A percentile compares a stretch with the other conserved stretches of the same genome.
Evolutionary conservation across 257 asterid species (phyloP).

Genomic region (Petrea volubilis): DNA sequence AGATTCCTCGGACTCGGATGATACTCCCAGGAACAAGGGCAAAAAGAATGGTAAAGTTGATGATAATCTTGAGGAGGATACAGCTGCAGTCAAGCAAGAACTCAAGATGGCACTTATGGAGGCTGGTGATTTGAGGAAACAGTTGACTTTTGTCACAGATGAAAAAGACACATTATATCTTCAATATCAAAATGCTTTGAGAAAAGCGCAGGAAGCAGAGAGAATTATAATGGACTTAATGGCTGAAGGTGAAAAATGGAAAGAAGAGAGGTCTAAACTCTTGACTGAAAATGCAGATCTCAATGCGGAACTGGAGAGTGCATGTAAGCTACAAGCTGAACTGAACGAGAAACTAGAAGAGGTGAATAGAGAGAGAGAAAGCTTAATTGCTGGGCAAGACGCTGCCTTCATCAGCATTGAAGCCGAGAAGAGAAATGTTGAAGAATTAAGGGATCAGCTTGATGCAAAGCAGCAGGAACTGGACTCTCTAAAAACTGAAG

Average conservation of each 20-base stretch:
- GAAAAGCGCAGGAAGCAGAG: conserved; percentile 41
- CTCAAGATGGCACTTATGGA: conserved; percentile 48
- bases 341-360: conserved; percentile 48
- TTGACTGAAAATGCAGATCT: conserved; percentile 41
- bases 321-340: conserved; percentile 40
- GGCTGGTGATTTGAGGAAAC: conserved; percentile 47
- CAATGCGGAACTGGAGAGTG: conserved; percentile 34
- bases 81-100: conserved; percentile 43
- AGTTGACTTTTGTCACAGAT: conserved; percentile 37
- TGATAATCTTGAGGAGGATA: conserved; percentile 23
- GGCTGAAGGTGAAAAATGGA: conserved; percentile 34
- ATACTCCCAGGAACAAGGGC: conserved; percentile 38
- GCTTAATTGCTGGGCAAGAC: conserved; percentile 37
- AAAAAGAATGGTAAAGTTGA: conserved; percentile 41
- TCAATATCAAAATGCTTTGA: conserved; percentile 42
- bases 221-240: conserved; percentile 31
- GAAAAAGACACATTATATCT: conserved; percentile 50
- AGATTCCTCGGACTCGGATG: conserved; percentile 68
- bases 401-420: conserved; percentile 36
- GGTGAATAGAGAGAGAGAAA: conserved; percentile 28
- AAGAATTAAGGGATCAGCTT: conserved; percentile 48
- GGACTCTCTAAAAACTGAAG: conserved; percentile 34
- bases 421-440: conserved; percentile 42
- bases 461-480: conserved; percentile 21
- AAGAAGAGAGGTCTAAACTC: conserved; percentile 42